Evolutionary conservation across 129 eudicot species (phyloP).

Genomic region (Artemisia tridentata): DNA sequence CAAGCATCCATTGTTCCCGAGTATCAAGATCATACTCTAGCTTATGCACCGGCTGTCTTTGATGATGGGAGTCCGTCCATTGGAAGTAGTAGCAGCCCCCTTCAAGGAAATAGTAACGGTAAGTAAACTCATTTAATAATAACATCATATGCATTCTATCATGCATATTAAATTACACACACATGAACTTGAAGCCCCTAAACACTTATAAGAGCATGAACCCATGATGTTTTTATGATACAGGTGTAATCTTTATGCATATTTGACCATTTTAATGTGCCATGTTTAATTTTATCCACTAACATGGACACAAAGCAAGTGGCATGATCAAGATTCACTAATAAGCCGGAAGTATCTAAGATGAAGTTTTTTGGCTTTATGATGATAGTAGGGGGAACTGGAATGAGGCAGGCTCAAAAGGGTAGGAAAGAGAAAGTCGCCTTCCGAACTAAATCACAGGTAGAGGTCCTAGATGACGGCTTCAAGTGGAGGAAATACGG

Average conservation of each 20-base stretch:
- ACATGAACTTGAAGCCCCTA: not conserved
- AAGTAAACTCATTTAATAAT: slow-evolving; percentile 31
- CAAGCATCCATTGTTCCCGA: slow-evolving; percentile 38
- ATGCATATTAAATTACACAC: not conserved
- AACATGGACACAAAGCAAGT: slow-evolving; percentile 8
- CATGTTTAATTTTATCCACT: not conserved
- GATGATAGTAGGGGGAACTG: slow-evolving; percentile 33
- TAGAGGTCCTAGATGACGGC: slow-evolving; percentile 82
- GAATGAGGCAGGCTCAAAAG: slow-evolving; percentile 32
- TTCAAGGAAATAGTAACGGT: slow-evolving; percentile 42
- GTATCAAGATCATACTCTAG: slow-evolving; percentile 31
- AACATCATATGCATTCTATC: not conserved
- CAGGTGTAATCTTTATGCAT: not conserved
- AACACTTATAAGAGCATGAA: not conserved
- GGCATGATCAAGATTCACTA: slow-evolving; percentile 1
- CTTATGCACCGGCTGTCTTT: slow-evolving; percentile 22
- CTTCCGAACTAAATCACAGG: slow-evolving; percentile 61
- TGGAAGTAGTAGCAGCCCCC: slow-evolving; percentile 35
- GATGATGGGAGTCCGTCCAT: slow-evolving; percentile 29
- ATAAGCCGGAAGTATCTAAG: slow-evolving; percentile 1
- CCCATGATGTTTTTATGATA: not conserved
- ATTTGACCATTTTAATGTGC: slow-evolving; percentile 2
- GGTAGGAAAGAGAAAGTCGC: slow-evolving; percentile 56
- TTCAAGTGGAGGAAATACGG: slow-evolving; percentile 97
- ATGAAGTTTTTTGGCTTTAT: not conserved